Conservation (phyloP, 2,329 filamentous ascomycete species). For the Blumeria graminis region DNA sequence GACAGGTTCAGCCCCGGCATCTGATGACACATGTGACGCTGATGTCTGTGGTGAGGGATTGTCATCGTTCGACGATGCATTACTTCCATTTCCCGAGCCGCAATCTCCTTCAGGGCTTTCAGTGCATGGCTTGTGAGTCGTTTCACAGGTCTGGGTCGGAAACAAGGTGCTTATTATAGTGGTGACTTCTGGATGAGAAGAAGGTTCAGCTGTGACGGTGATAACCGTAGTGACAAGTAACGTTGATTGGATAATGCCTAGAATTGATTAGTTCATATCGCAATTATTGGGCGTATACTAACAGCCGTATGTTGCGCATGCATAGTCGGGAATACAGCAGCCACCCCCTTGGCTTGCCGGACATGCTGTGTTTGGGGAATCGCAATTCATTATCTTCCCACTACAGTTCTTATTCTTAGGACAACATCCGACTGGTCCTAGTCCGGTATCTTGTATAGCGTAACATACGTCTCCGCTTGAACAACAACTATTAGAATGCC, state of each 20-base stretch:
- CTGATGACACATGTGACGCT: constrained; percentile 9
- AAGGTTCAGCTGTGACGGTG: constrained; percentile 2
- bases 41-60: constrained; percentile 7
- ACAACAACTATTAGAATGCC: constrained; percentile 50
- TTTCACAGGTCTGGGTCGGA: constrained; percentile 5
- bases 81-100: constrained; percentile 13
- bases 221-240: constrained; percentile 7
- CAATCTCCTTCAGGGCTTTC: constrained; percentile 13
- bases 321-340: constrained; percentile 50
- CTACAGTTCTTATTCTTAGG: constrained; percentile 37
- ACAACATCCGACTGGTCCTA: constrained; percentile 54
- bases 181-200: constrained; percentile 14
- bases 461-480: constrained; percentile 40
- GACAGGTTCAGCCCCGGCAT: constrained; percentile 19
- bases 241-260: constrained; percentile 8
- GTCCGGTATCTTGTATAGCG: constrained; percentile 31
- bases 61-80: constrained; percentile 13
- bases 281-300: constrained; percentile 9
- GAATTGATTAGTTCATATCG: constrained; percentile 1
- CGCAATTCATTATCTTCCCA: constrained; percentile 37
- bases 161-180: constrained; percentile 5
- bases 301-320: constrained; percentile 49
- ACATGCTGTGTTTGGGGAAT: constrained; percentile 37
- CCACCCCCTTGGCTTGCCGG: constrained; percentile 41
- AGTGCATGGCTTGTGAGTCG: constrained; percentile 9